These are phyloP conservation scores for Botrytis deweyae DNA, from an alignment of 2,329 filamentous ascomycete species.

Conservation along the genomic window DNA sequence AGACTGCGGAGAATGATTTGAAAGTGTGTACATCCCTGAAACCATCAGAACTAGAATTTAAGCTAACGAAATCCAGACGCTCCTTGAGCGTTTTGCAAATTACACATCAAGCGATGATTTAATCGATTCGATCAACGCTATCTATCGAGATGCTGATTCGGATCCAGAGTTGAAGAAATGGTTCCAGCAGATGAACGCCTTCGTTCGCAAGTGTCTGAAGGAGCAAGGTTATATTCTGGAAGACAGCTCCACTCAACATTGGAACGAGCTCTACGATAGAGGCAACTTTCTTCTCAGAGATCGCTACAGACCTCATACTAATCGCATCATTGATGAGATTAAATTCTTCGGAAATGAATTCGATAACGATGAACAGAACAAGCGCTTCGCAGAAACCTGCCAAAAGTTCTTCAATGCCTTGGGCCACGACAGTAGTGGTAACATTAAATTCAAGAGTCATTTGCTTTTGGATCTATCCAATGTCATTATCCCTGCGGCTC, in stretches of 20 bases:
- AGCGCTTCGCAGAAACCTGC: constrained; percentile 70
- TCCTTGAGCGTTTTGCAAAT: constrained; percentile 96
- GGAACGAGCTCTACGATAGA: constrained; percentile 80
- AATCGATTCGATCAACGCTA: constrained; percentile 77
- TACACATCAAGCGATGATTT: constrained; percentile 85
- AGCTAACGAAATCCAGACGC: constrained; percentile 52
- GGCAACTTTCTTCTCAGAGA: constrained; percentile 84
- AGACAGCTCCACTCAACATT: constrained; percentile 74
- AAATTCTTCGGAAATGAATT: constrained; percentile 91
- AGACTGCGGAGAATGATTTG: constrained; percentile 74
- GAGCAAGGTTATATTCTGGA: constrained; percentile 90
- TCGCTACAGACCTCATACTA: constrained; percentile 82
- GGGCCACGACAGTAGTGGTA: constrained; percentile 82
- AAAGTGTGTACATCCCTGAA: constrained; percentile 43
- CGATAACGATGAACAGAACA: constrained; percentile 83
- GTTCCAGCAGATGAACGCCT: constrained; percentile 78
- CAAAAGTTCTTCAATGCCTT: constrained; percentile 87
- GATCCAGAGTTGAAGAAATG: constrained; percentile 85
- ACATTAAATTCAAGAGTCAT: constrained; percentile 87
- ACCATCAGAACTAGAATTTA: background rate
- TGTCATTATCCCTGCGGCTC: constrained; percentile 77
- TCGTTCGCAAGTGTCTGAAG: constrained; percentile 78
- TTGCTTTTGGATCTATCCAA: constrained; percentile 85
- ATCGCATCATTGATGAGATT: constrained; percentile 82
- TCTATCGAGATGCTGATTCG: constrained; percentile 83